Evolutionary conservation across 805 yeast species (phyloP), one percentile per base, ranked within the genome.

Genomic region (Spathaspora gorwiae): DNA sequence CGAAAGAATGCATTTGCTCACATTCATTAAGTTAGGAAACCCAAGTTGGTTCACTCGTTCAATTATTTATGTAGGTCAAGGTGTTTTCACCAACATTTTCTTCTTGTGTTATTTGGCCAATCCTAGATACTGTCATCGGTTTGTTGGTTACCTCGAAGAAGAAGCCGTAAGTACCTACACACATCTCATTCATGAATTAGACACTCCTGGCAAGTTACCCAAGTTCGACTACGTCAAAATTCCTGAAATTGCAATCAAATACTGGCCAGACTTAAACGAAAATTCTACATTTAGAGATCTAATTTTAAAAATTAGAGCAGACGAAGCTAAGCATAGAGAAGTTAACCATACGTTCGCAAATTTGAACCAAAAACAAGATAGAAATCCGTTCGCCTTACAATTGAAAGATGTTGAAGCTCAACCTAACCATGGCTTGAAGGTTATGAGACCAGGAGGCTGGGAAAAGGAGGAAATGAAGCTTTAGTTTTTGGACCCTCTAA

Each of bases 331-430:
- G 59, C 90, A 84, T 58, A 73, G 90, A 61, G 90, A 84, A 56
- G 90, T 84, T 27, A 84, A 84, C 64, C 90, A 84, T 55, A 84
- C 90, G 0, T 74, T 83, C 56, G 90, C 87, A 11, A 83, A 83
- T 54, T 71, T 84, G 53, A 60, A 70, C 44, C 79, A 71, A 50
- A 60, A 62, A 29, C 42, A 39, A 1, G 89, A 84, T 58, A 72
- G 88, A 54, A 84, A 84, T 56, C 90, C 90, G 11, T 84, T 79
- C 61, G 89, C 74, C 6, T 54, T 68, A 53, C 46, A 78, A 34
- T 56, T 78, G 39, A 62, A 69, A 30, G 62, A 72, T 15, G 40
- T 47, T 11, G 57, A 55, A 14, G 49, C 57, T 43, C 67, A 66
- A 51, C 76, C 76, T 7, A 56, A 53, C 7, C 54, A 67, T 39